phyloP scores from a whole-genome alignment of 495 filamentous ascomycete species.

The Recurvomyces mirabilis region DNA sequence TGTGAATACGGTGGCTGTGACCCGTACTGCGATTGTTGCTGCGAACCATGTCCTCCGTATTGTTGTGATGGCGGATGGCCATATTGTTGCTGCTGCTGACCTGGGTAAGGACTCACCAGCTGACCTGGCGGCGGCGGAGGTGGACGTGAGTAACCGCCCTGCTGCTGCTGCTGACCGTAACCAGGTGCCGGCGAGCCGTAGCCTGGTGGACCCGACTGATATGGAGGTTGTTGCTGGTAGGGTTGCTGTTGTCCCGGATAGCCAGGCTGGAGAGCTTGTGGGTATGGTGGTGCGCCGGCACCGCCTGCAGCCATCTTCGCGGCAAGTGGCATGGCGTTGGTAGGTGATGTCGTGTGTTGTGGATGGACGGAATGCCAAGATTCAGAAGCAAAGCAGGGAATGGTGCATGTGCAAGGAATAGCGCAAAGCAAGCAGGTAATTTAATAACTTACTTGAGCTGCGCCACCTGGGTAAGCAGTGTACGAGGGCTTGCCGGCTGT shows the following conservation, averaged over 20 bases:
- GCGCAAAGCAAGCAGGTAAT: conserved; percentile 7
- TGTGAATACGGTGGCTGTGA: neutral
- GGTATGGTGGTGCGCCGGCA: conserved; percentile 11
- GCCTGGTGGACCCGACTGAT: too few species aligned
- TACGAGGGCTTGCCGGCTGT: conserved; percentile 22
- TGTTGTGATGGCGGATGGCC: conserved; percentile 13
- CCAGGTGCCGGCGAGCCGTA: conserved; percentile 3
- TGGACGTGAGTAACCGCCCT: conserved; percentile 9
- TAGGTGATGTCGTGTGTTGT: neutral
- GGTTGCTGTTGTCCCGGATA: conserved; percentile 4
- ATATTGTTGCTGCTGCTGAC: conserved; percentile 18
- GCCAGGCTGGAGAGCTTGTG: conserved; percentile 16
- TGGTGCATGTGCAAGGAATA: neutral
- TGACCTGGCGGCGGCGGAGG: conserved; percentile 11
- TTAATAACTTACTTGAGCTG: conserved; percentile 3
- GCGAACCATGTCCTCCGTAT: neutral
- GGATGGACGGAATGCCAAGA: neutral
- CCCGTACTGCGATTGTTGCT: conserved; percentile 4
- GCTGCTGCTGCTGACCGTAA: conserved; percentile 12
- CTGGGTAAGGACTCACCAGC: conserved; percentile 3
- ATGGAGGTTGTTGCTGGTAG: conserved; percentile 11
- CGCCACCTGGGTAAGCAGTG: conserved; percentile 22
- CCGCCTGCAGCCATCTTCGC: conserved; percentile 15
- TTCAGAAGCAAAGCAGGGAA: neutral
- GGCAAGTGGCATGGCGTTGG: conserved; percentile 11